Conservation (phyloP, 129 eudicot genomes). For the Erigeron canadensis region DNA sequence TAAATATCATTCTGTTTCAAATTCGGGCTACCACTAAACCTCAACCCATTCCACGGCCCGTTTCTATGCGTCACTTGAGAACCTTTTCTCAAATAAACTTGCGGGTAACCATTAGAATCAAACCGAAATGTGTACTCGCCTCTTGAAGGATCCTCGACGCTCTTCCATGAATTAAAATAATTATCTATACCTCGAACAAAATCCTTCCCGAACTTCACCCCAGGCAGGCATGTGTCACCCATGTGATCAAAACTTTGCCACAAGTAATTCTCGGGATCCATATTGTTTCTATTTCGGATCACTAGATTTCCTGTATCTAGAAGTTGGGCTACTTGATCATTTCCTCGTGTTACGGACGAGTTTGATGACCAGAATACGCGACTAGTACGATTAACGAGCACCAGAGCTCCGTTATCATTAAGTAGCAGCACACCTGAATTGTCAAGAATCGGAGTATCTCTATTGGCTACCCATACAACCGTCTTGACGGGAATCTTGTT, state of each 20-base stretch:
- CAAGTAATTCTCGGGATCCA: conserved; percentile 18
- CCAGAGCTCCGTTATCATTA: conserved; percentile 31
- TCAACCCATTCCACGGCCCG: conserved; percentile 69
- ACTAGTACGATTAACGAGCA: conserved; percentile 29
- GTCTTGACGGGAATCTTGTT: conserved; percentile 34
- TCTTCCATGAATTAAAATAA: conserved; percentile 57
- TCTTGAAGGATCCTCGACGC: conserved; percentile 46
- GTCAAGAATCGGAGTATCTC: conserved; percentile 41
- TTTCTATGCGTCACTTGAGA: conserved; percentile 27
- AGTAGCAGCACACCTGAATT: conserved; percentile 35
- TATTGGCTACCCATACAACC: conserved; percentile 64
- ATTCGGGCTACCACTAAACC: conserved; percentile 38
- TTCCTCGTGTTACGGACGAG: conserved; percentile 11
- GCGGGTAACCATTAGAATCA: conserved; percentile 53
- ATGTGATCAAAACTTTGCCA: conserved; percentile 82
- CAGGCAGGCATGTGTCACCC: conserved; percentile 49
- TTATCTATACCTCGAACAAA: conserved; percentile 24
- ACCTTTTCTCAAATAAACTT: conserved; percentile 38
- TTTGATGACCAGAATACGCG: conserved; percentile 51
- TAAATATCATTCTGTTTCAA: conserved; percentile 24
- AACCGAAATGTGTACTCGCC: conserved; percentile 46
- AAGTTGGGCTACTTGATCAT: conserved; percentile 42
- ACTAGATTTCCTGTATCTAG: conserved; percentile 63
- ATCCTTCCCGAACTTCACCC: conserved; percentile 49
- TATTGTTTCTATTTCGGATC: conserved; percentile 11